phyloP scores from a whole-genome alignment of 169 alveolate species.

The Plasmodium yoelii region DNA sequence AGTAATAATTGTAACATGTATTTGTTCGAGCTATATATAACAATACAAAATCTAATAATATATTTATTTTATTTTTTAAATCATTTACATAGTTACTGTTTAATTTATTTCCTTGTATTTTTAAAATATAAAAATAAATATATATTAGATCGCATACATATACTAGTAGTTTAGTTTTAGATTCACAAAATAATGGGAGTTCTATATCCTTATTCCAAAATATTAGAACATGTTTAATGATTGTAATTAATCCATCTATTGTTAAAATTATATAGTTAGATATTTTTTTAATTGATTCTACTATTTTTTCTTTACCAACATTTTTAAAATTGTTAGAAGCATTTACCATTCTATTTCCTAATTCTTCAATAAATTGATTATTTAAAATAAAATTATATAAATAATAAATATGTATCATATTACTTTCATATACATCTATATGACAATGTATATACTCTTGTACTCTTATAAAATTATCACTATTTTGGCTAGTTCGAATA shows the following conservation, averaged over 20 bases:
- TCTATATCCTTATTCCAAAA: too few relatives aligned
- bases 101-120: conserved; percentile 28
- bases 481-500: neutral
- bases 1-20: conserved; percentile 8
- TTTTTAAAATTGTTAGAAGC: neutral
- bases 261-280: conserved; percentile 34
- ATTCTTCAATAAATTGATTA: conserved; percentile 12
- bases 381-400: conserved; percentile 37
- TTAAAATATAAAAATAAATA: conserved; percentile 43
- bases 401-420: conserved; percentile 18
- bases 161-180: conserved; percentile 12
- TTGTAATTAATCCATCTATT: conserved; percentile 35
- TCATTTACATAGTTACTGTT: conserved; percentile 3
- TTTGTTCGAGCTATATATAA: conserved; percentile 2
- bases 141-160: conserved; percentile 43
- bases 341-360: conserved; percentile 6
- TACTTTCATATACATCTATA: neutral
- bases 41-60: conserved; percentile 27
- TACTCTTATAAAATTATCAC: too few relatives aligned
- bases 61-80: conserved; percentile 13
- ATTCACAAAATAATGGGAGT: neutral
- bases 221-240: neutral
- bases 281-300: conserved; percentile 7
- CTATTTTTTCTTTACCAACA: neutral
- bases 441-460: too few relatives aligned